These are phyloP conservation scores for Scytalidium sp. DNA, from an alignment of 2,329 filamentous ascomycete species.

Conservation along the genomic window DNA sequence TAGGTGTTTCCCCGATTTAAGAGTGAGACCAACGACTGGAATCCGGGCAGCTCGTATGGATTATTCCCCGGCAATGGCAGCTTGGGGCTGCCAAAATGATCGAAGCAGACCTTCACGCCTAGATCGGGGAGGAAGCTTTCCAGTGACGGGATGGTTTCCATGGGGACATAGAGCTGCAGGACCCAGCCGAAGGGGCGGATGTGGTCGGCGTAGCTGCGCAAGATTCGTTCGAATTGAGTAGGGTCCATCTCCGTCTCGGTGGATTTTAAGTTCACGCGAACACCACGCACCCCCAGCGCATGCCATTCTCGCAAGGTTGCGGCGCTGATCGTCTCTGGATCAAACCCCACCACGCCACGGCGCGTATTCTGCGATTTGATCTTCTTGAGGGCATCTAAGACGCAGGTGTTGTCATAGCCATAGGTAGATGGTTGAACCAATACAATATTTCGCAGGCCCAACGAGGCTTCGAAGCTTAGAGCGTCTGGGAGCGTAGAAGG, in stretches of 20 bases:
- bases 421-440: conserved; percentile 61
- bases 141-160: conserved; percentile 46
- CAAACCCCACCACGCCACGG: conserved; percentile 56
- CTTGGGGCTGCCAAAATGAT: conserved; percentile 54
- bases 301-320: conserved; percentile 51
- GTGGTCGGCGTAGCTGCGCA: conserved; percentile 47
- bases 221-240: conserved; percentile 51
- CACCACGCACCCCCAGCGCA: conserved; percentile 53
- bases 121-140: conserved; percentile 46
- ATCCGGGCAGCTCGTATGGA: conserved; percentile 46
- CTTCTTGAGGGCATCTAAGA: conserved; percentile 49
- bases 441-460: no score
- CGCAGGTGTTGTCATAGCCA: conserved; percentile 56
- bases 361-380: conserved; percentile 46
- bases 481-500: no score
- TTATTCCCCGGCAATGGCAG: conserved; percentile 26
- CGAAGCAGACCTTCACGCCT: conserved; percentile 52
- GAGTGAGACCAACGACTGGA: conserved; percentile 44
- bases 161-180: conserved; percentile 54
- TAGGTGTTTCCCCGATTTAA: conserved; percentile 42
- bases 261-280: conserved; percentile 57
- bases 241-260: no score
- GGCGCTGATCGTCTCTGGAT: conserved; percentile 37
- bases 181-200: conserved; percentile 52
- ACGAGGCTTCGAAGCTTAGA: no score